Evolutionary conservation across 2,329 filamentous ascomycete species (phyloP), one percentile per base, ranked within the genome.

Genomic region (Acrodontium crateriforme): DNA sequence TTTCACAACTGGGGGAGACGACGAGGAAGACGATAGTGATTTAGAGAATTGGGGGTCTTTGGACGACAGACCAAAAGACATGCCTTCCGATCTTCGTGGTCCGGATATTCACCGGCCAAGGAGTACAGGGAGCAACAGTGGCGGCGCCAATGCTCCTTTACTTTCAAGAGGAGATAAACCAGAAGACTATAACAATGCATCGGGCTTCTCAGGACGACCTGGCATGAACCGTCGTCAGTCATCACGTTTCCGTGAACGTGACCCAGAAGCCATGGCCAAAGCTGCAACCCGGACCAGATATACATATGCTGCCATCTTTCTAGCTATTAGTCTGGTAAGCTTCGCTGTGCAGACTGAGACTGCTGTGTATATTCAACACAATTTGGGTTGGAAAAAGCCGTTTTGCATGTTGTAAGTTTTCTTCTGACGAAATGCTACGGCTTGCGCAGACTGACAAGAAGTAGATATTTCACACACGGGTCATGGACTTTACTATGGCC

Each of bases 281-380:
- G 58, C 67, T 35, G 76, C 74, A 23, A 84, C 81, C 18, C 71
- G 71, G 49, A 78, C 72, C 50, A 83, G 83, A 56, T 95, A 98
- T 57, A 77, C 79, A 14, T 82, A 87, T 50, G 87, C 89, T 2
- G 76, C 70, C 28, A 70, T 84, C 41, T 94, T 94, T 55, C 66
- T 98, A 35, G 58, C 78, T 16, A 51, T 94, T 41, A 89, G 80
- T 49, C 64, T 98, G 47, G 60, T 92, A 34, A 78, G 80, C 49
- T 98, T 98, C 53, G 82, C 83, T 25, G 64, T 93, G 5, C 89
- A 98, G 67, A 95, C 89, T 3, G 87, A 95, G 63, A 83, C 92
- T 29, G 87, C 85, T 8, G 76, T 91, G 7, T 85, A 94, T 58
- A 89, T 98, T 36, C 87, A 95, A 60, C 77, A 87, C 52, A 75